phyloP scores from a whole-genome alignment of 257 asterid species.

The Fraxinus americana region DNA sequence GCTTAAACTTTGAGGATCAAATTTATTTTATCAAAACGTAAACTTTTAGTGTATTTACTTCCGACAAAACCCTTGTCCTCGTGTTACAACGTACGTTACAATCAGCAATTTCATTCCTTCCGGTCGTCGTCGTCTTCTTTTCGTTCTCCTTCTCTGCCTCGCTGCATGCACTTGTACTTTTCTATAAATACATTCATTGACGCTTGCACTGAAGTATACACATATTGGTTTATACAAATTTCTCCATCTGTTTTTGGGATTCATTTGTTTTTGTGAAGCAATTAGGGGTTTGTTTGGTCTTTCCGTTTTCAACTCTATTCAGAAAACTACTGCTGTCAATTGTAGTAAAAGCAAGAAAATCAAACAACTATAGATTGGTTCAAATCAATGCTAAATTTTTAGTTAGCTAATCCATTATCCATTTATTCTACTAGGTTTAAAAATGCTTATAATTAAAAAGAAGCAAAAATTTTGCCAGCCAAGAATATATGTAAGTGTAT shows the following conservation, averaged over 20 bases:
- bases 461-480: slow-evolving; percentile 9
- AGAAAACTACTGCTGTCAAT: background rate
- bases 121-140: background rate
- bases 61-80: background rate
- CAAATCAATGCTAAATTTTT: background rate
- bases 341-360: background rate
- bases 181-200: background rate
- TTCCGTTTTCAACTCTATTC: background rate
- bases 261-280: background rate
- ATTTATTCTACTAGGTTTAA: background rate
- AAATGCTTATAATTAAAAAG: background rate
- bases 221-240: background rate
- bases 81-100: background rate
- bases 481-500: slow-evolving; percentile 2
- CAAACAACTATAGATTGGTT: background rate
- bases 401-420: background rate
- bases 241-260: background rate
- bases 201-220: background rate
- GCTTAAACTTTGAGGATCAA: background rate
- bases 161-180: background rate
- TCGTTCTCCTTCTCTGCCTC: background rate
- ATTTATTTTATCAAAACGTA: background rate
- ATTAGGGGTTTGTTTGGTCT: background rate
- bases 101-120: background rate
- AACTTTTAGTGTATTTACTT: background rate